phyloP scores from a whole-genome alignment of 2,329 filamentous ascomycete species.

The Ascomycota sp. region DNA sequence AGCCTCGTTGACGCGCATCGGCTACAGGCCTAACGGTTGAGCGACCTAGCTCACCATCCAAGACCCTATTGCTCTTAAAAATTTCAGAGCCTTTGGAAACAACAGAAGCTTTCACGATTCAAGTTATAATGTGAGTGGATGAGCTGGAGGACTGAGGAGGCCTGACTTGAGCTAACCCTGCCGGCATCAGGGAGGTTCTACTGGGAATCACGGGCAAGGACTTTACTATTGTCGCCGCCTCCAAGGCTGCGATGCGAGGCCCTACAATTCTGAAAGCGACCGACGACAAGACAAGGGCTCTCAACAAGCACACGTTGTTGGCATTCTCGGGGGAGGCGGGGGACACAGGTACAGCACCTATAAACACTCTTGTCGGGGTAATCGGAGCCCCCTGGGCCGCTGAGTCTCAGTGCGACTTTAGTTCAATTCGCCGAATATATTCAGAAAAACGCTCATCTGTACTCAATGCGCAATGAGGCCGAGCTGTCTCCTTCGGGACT shows the following conservation, averaged over 20 bases:
- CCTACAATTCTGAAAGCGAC: constrained; percentile 83
- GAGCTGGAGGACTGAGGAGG: neutral
- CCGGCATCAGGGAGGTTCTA: constrained; percentile 61
- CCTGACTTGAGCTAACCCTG: neutral
- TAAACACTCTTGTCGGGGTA: too few species aligned
- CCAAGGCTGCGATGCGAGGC: constrained; percentile 94
- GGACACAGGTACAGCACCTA: constrained; percentile 48
- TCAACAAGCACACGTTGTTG: constrained; percentile 89
- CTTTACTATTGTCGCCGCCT: constrained; percentile 92
- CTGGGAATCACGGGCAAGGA: constrained; percentile 97
- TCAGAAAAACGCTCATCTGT: constrained; percentile 92
- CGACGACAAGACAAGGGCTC: constrained; percentile 83
- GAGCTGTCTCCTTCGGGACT: constrained; percentile 77
- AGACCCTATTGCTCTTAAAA: neutral
- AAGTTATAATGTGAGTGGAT: constrained; percentile 2
- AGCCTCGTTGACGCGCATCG: constrained; percentile 14
- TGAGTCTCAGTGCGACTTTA: constrained; percentile 17
- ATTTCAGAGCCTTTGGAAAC: neutral
- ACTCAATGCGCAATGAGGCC: constrained; percentile 92
- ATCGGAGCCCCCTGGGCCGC: neutral
- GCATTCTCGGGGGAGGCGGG: constrained; percentile 90
- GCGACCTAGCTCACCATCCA: neutral
- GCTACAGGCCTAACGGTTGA: constrained; percentile 13
- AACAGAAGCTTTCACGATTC: neutral
- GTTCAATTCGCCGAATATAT: constrained; percentile 99